phyloP scores from a whole-genome alignment of 2,329 filamentous ascomycete species.

The Metarhizium robertsii region DNA sequence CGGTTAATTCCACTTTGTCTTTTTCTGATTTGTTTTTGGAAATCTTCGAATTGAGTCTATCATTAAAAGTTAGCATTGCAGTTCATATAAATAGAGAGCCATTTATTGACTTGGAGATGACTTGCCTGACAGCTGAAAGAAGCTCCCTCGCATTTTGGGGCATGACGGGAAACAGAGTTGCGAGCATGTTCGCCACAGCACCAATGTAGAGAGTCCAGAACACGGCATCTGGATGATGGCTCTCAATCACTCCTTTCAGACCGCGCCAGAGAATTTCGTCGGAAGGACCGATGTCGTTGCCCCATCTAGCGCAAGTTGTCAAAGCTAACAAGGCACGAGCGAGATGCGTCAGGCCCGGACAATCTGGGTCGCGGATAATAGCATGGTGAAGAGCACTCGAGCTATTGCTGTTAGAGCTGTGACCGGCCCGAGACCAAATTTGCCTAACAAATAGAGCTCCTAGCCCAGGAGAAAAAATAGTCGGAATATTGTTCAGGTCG shows the following conservation, averaged over 20 bases:
- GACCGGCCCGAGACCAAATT: constrained; percentile 43
- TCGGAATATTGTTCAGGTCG: constrained; percentile 27
- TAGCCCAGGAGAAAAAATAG: constrained; percentile 32
- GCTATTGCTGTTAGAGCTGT: constrained; percentile 44
- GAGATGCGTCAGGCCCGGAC: constrained; percentile 66
- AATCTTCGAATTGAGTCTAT: constrained; percentile 6
- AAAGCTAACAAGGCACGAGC: constrained; percentile 63
- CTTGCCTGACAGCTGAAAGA: constrained; percentile 28
- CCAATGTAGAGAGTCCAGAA: constrained; percentile 49
- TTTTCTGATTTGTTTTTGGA: constrained; percentile 19
- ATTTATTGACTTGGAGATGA: neutral
- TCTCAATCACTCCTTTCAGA: constrained; percentile 32
- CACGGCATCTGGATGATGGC: constrained; percentile 25
- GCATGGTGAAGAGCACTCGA: constrained; percentile 65
- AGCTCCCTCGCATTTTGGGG: constrained; percentile 29
- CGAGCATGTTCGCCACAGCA: constrained; percentile 34
- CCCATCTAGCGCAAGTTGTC: constrained; percentile 66
- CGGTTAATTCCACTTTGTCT: constrained; percentile 25
- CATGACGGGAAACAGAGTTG: constrained; percentile 29
- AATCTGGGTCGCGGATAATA: constrained; percentile 55
- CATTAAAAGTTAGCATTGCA: neutral
- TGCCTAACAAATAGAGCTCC: constrained; percentile 36
- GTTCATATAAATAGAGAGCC: neutral
- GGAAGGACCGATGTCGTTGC: constrained; percentile 43
- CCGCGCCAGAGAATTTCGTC: constrained; percentile 35